Evolutionary conservation across 495 filamentous ascomycete species (phyloP), one percentile per base, ranked within the genome.

Genomic region (Penicillium ochrochloron): DNA sequence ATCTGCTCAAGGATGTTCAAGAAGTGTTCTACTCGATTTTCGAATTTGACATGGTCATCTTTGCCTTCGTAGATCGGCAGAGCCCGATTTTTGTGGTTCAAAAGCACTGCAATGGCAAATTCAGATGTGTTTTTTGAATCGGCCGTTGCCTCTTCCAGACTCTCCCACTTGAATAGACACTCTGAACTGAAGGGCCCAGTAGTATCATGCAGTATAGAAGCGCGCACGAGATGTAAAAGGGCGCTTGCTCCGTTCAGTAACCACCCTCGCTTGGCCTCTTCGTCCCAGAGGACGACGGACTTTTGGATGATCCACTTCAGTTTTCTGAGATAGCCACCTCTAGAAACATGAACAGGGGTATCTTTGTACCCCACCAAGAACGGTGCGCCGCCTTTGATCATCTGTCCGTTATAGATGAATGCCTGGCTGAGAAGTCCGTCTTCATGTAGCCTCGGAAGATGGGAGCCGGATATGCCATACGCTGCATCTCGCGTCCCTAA

Each of bases 161-260:
- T 21, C 29, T 54, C 52, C 52, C 52, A 54, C 15, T 21, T 31
- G n/a, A 54, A 54, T 1, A 19, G 25, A 35, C 52, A 54, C 52
- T 31, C 52, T 12, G 52, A 54, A 21, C 17, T 72, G 66, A 27
- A 73, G 70, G 44, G 39, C 44, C 66, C 62, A 5, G 50, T 52
- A n/a, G 37, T 59, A 44, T 67, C 66, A 23, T 69, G 66, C 17
- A 64, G 42, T 7, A 80, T 44, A 3, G 75, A 78, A 15, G 76
- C 69, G 11, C 75, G 73, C 19, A 79, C 57, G 27, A 80, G 66
- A 60, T 81, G 77, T n/a, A 80, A 70, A 5, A 81, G 54, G 6
- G 76, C 75, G 55, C 74, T 76, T 23, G 70, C 59, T 37, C 77
- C 78, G 52, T 81, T 72, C 2, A 80, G 66, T 3, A 80, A 60